Evolutionary conservation across 2,329 filamentous ascomycete genomes (phyloP).

Genomic region (Harringtonia aguacate): DNA sequence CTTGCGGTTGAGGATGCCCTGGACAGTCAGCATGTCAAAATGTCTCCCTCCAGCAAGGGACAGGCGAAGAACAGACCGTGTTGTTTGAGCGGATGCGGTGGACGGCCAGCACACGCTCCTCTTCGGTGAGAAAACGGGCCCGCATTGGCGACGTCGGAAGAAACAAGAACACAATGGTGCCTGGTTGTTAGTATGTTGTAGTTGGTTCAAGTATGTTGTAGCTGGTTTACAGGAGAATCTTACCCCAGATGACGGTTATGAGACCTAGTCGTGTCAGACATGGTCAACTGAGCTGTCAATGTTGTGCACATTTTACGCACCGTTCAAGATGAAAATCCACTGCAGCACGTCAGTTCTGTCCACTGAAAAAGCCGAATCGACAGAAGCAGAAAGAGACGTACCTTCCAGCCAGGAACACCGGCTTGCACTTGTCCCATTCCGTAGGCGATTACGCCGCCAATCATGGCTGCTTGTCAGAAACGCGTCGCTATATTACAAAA

Average conservation of each 20-base stretch:
- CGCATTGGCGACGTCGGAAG: constrained; percentile 23
- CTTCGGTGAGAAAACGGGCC: constrained; percentile 21
- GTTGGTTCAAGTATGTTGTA: no score
- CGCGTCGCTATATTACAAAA: no score
- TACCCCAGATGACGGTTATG: constrained; percentile 4
- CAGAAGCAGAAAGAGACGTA: no score
- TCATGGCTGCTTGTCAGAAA: constrained; percentile 5
- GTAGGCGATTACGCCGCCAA: constrained; percentile 17
- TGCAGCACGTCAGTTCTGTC: no score
- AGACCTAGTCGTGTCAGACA: constrained; percentile 8
- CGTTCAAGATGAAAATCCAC: not conserved
- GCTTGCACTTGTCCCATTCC: constrained; percentile 13
- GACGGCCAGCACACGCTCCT: constrained; percentile 24
- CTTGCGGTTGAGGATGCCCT: constrained; percentile 16
- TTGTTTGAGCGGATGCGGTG: constrained; percentile 29
- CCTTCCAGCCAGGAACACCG: no score
- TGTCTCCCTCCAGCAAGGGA: not conserved
- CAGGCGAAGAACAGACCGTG: constrained; percentile 8
- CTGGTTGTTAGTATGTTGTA: no score
- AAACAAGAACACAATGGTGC: constrained; percentile 11
- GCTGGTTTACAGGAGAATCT: no score
- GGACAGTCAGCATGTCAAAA: not conserved
- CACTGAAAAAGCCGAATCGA: no score
- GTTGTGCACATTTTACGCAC: no score
- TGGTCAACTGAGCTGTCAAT: no score